Conservation (phyloP, 192 early-diverging fungal species). For the Thamnidium elegans region DNA sequence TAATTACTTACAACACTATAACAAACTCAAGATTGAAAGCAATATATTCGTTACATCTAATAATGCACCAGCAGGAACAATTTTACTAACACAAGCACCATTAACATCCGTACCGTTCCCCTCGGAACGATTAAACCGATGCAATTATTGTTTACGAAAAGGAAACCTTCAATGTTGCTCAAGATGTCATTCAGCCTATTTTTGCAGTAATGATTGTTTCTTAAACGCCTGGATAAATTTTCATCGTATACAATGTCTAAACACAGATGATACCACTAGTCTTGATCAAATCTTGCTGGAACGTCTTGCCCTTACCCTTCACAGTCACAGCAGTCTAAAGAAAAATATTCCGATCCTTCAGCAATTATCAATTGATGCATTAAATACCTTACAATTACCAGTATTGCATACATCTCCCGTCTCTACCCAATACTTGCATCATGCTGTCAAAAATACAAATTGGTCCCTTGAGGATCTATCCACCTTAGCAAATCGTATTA, state of each 20-base stretch:
- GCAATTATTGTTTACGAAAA: conserved; percentile 27
- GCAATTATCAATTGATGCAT: neutral
- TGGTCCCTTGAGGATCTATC: neutral
- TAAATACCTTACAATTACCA: neutral
- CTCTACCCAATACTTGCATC: neutral
- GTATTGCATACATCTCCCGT: neutral
- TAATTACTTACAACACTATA: too few relatives aligned
- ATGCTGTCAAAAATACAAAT: conserved; percentile 1
- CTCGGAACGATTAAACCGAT: conserved; percentile 21
- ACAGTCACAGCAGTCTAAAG: conserved; percentile 22
- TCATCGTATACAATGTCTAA: conserved; percentile 9
- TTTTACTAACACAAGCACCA: too few relatives aligned
- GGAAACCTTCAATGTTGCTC: conserved; percentile 29
- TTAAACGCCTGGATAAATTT: conserved; percentile 30
- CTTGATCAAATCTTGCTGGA: conserved; percentile 19
- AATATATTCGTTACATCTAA: too few relatives aligned
- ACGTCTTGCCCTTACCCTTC: conserved; percentile 14
- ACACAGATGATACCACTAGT: conserved; percentile 1
- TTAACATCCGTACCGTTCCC: neutral
- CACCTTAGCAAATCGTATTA: neutral
- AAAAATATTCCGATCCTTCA: neutral
- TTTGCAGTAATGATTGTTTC: conserved; percentile 32
- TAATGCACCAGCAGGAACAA: too few relatives aligned
- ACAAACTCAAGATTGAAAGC: too few relatives aligned
- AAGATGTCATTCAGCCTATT: conserved; percentile 32